Evolutionary conservation across 1,284 basidiomycete species (phyloP).

Genomic region (Rhizoctonia solani): DNA sequence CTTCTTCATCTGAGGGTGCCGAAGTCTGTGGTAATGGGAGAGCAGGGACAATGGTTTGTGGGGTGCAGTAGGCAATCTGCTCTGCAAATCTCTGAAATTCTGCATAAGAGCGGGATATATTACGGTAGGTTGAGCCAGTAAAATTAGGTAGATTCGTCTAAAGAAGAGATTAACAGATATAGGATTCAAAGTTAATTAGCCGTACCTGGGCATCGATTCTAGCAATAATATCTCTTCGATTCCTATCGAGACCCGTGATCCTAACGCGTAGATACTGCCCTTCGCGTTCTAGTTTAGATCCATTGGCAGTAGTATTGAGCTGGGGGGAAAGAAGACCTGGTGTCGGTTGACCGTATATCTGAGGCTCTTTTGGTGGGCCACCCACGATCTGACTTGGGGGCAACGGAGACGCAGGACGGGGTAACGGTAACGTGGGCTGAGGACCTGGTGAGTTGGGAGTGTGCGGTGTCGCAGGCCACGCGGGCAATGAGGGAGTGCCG

Average conservation of each 20-base stretch:
- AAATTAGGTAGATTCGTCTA: constrained; percentile 94
- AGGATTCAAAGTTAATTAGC: constrained; percentile 30
- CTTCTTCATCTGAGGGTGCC: constrained; percentile 93
- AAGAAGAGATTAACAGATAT: background rate
- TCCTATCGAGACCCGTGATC: constrained; percentile 88
- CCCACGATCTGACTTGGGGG: constrained; percentile 28
- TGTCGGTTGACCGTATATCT: constrained; percentile 81
- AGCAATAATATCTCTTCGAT: constrained; percentile 88
- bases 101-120: constrained; percentile 86
- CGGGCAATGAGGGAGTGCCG: constrained; percentile 11
- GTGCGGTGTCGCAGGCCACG: constrained; percentile 24
- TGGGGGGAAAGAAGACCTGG: constrained; percentile 76
- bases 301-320: constrained; percentile 64
- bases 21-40: constrained; percentile 90
- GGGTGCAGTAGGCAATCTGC: constrained; percentile 77
- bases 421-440: constrained; percentile 26
- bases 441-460: constrained; percentile 24
- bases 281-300: constrained; percentile 67
- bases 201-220: constrained; percentile 90
- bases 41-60: constrained; percentile 90
- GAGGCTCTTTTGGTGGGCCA: constrained; percentile 73
- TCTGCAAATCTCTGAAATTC: constrained; percentile 94
- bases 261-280: constrained; percentile 85
- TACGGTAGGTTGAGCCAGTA: constrained; percentile 83
- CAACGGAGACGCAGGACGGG: constrained; percentile 25